Conservation (phyloP, 805 yeast species). For the Nakazawaea sp. region DNA sequence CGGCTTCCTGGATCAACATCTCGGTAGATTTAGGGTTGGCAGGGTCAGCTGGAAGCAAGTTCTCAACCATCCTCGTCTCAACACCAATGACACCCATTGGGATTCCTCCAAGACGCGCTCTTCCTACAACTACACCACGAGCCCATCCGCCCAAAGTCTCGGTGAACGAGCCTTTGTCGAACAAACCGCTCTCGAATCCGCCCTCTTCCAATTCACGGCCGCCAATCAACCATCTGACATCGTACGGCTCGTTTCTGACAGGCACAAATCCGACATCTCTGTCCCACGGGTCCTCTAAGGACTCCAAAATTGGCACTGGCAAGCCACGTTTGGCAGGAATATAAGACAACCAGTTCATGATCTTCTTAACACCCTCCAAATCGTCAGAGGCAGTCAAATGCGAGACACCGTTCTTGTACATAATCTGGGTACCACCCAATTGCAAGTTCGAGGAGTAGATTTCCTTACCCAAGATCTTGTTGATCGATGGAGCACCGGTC, state of each 20-base stretch:
- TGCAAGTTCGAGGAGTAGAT: slow-evolving; percentile 96
- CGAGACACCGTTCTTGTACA: slow-evolving; percentile 98
- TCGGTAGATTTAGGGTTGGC: slow-evolving; percentile 96
- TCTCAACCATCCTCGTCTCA: slow-evolving; percentile 86
- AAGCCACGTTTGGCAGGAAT: slow-evolving; percentile 85
- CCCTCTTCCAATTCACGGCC: slow-evolving; percentile 72
- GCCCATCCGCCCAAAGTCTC: slow-evolving; percentile 99
- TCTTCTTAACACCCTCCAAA: slow-evolving; percentile 91
- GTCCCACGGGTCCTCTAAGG: slow-evolving; percentile 80
- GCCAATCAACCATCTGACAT: slow-evolving; percentile 90
- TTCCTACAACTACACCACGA: slow-evolving; percentile 95
- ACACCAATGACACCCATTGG: slow-evolving; percentile 98
- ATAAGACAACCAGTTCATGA: slow-evolving; percentile 92
- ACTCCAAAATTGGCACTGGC: slow-evolving; percentile 85
- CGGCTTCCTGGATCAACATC: slow-evolving; percentile 85
- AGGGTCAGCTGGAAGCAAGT: slow-evolving; percentile 94
- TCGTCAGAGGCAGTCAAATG: slow-evolving; percentile 97
- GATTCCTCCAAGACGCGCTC: slow-evolving; percentile 98
- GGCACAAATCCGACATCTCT: slow-evolving; percentile 85
- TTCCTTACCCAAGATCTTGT: slow-evolving; percentile 93
- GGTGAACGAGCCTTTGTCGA: slow-evolving; percentile 88
- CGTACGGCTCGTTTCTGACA: slow-evolving; percentile 63
- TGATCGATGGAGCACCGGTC: slow-evolving; percentile 99
- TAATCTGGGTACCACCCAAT: slow-evolving; percentile 98
- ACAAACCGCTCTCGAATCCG: slow-evolving; percentile 77